These are phyloP conservation scores for Periconia sp. DNA, from an alignment of 2,329 filamentous ascomycete species.

Conservation along the genomic window DNA sequence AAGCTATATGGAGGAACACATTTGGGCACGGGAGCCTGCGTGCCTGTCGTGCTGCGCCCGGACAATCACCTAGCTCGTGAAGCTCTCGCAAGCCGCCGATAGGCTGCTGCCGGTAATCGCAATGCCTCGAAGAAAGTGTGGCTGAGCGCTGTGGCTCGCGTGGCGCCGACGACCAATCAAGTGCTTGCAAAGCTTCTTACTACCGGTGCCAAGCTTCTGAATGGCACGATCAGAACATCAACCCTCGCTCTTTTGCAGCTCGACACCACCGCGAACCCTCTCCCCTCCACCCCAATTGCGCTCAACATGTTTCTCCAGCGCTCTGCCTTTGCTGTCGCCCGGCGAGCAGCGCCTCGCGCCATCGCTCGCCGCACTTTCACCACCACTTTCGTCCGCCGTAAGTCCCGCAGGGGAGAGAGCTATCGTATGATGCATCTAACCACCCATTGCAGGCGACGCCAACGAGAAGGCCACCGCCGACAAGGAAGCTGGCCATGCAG, in stretches of 20 bases:
- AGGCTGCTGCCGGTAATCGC: neutral
- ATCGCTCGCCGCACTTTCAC: conserved; percentile 54
- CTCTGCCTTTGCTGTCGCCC: conserved; percentile 55
- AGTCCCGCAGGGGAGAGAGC: conserved; percentile 34
- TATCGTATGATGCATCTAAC: conserved; percentile 41
- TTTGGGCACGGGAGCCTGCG: neutral
- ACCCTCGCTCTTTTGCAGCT: conserved; percentile 32
- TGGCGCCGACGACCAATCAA: neutral
- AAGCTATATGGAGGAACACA: neutral
- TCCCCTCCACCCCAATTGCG: conserved; percentile 46
- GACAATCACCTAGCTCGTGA: too few relatives aligned
- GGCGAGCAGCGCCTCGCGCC: conserved; percentile 51
- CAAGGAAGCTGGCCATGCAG: conserved; percentile 41
- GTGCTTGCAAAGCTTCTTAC: conserved; percentile 11
- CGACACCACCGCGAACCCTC: conserved; percentile 34
- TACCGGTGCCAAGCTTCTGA: conserved; percentile 29
- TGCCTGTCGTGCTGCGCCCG: too few relatives aligned
- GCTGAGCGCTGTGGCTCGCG: conserved; percentile 4
- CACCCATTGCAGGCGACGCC: conserved; percentile 34
- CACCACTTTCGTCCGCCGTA: conserved; percentile 55
- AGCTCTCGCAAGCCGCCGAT: neutral
- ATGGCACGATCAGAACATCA: conserved; percentile 29
- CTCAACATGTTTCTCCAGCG: conserved; percentile 57
- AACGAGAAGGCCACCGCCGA: conserved; percentile 45
- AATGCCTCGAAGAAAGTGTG: too few relatives aligned